Evolutionary conservation across 73 alveolate genomes (phyloP), one percentile per base, ranked within the genome.

Genomic region (Uronychia binucleata): DNA sequence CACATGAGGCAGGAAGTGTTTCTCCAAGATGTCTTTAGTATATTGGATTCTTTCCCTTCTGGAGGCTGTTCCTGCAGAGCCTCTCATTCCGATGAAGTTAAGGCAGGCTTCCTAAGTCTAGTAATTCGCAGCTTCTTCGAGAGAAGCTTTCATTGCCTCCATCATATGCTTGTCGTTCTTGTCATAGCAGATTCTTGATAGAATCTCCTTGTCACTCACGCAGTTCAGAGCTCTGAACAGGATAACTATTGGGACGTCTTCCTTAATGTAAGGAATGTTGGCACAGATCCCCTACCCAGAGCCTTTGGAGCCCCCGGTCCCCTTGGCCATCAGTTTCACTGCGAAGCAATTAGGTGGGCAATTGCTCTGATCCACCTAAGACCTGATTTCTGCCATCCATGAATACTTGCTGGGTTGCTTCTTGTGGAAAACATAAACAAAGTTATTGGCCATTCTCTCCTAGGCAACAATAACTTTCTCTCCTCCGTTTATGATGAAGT

Each of bases 381-480:
- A 90, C 84, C 99, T 86, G 67, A 95, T 94, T 84, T 94, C 99
- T 26, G 97, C 97, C 59, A 86, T 96, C 97, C 98, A 92, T 1
- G 99, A 89, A 84, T 84, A 95, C 88, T 96, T 97, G 33, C 98
- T 87, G 58, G 97, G 97, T 60, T 96, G 98, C 77, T 88, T 96
- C 91, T 96, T 97, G 77, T 93, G 94, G 88, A 97, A 98, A 75
- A 97, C 99, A 89, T 94, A 91, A 32, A 98, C 99, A 88, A 97
- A 96, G 88, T 98, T 98, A 80, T 95, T 95, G 30, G 99, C 99
- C 99, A 97, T 98, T 79, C 99, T 97, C 89, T 98, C 99, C 83
- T 97, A 97, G 0, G 99, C 99, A 19, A 98, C 98, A 30, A 98
- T 86, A 80, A 98, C 99, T 90, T 98, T 98, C 91, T 98, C 99